Conservation (phyloP, 2,329 filamentous ascomycete species). For the Penicillium sp. region DNA sequence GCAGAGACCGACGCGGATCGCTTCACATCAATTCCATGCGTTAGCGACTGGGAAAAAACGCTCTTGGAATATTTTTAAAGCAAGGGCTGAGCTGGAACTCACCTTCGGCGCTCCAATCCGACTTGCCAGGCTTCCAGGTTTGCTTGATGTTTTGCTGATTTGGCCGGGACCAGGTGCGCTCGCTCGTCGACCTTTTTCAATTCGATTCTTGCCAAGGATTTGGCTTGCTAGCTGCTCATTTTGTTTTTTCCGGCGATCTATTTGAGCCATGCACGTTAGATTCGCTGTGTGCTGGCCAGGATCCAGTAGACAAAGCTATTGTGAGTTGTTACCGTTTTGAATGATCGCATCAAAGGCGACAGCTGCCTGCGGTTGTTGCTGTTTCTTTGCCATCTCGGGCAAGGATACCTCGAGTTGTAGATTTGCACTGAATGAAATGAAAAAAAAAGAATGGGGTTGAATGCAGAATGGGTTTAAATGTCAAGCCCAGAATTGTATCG, state of each 20-base stretch:
- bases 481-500: not conserved
- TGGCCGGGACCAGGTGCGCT: constrained; percentile 42
- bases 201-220: constrained; percentile 49
- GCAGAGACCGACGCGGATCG: constrained; percentile 39
- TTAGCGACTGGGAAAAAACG: not conserved
- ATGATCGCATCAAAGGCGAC: constrained; percentile 49
- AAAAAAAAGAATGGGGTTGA: not conserved
- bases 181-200: constrained; percentile 34
- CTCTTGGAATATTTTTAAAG: not conserved
- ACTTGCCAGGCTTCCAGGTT: constrained; percentile 50
- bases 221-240: constrained; percentile 54
- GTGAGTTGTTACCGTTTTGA: constrained; percentile 40
- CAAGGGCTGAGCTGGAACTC: constrained; percentile 3
- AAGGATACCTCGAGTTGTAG: not conserved
- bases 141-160: constrained; percentile 35
- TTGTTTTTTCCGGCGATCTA: constrained; percentile 50
- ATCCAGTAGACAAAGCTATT: constrained; percentile 1
- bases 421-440: no score
- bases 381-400: constrained; percentile 32
- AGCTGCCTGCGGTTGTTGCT: constrained; percentile 13
- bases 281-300: not conserved
- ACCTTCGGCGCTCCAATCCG: constrained; percentile 56
- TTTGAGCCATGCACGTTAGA: constrained; percentile 6
- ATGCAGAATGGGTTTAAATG: not conserved
- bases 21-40: constrained; percentile 11